phyloP scores from a whole-genome alignment of 2,329 filamentous ascomycete species.

The Sclerotiophoma versabilis region DNA sequence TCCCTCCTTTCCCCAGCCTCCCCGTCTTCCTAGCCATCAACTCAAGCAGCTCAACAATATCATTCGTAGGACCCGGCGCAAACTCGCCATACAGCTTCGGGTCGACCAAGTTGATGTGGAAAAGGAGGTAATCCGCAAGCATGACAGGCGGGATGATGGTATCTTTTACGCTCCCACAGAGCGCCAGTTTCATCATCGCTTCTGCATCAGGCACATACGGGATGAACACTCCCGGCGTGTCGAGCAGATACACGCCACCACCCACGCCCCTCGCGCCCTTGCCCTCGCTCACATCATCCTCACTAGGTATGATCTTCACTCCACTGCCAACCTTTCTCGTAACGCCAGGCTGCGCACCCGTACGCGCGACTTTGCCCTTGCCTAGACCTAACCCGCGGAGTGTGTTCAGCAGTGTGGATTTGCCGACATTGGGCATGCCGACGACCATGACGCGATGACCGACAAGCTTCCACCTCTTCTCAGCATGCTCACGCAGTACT shows the following conservation, averaged over 20 bases:
- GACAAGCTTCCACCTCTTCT: slow-evolving; percentile 66
- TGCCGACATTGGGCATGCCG: slow-evolving; percentile 97
- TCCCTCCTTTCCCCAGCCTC: slow-evolving; percentile 74
- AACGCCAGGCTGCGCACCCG: slow-evolving; percentile 86
- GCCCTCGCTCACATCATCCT: slow-evolving; percentile 52
- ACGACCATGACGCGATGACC: slow-evolving; percentile 88
- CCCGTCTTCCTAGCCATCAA: slow-evolving; percentile 77
- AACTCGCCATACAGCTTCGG: slow-evolving; percentile 69
- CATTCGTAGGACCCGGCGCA: slow-evolving; percentile 79
- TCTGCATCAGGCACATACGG: slow-evolving; percentile 86
- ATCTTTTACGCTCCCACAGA: slow-evolving; percentile 91
- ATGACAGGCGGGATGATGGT: slow-evolving; percentile 79
- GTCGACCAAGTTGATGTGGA: slow-evolving; percentile 75
- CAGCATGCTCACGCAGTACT: slow-evolving; percentile 61
- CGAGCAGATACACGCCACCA: slow-evolving; percentile 79
- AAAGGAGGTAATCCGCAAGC: slow-evolving; percentile 90
- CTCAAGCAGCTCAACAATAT: slow-evolving; percentile 75
- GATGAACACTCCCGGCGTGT: slow-evolving; percentile 94
- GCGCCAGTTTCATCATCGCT: slow-evolving; percentile 92
- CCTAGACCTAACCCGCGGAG: slow-evolving; percentile 74
- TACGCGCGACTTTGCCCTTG: slow-evolving; percentile 75
- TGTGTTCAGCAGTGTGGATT: slow-evolving; percentile 91
- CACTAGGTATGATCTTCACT: slow-evolving; percentile 74
- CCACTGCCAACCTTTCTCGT: slow-evolving; percentile 84
- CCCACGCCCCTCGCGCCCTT: slow-evolving; percentile 38